A percentile compares a stretch with the other conserved stretches of the same genome.
Conservation (phyloP, 2,329 filamentous ascomycete species). For the Penicillium sp. region DNA sequence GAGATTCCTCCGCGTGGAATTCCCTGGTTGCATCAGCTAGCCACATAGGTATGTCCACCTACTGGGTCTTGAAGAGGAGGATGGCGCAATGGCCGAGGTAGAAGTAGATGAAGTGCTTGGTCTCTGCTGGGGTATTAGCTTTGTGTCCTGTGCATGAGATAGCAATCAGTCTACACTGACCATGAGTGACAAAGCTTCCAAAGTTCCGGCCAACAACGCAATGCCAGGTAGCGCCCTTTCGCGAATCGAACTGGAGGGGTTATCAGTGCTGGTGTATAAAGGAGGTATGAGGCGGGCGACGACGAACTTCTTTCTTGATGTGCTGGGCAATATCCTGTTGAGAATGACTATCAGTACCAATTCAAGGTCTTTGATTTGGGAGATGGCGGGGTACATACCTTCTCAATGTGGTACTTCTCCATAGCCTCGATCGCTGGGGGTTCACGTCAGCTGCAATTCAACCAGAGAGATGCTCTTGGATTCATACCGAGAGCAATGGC, state of each 20-base stretch:
- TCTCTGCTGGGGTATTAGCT: slow-evolving; percentile 63
- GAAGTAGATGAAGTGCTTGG: slow-evolving; percentile 99
- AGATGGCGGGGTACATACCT: slow-evolving; percentile 50
- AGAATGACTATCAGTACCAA: slow-evolving; percentile 18
- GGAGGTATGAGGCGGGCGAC: slow-evolving; percentile 10
- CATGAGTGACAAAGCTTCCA: slow-evolving; percentile 97
- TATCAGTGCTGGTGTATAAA: slow-evolving; percentile 24
- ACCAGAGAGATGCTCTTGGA: not conserved
- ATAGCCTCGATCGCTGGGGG: slow-evolving; percentile 67
- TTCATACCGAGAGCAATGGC: slow-evolving; percentile 89
- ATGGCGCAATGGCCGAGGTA: slow-evolving; percentile 99
- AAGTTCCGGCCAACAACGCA: slow-evolving; percentile 99
- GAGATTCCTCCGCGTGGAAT: not conserved
- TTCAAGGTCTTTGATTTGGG: not conserved
- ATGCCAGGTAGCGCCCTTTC: slow-evolving; percentile 98
- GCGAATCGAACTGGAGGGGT: slow-evolving; percentile 77
- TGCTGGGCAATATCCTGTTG: slow-evolving; percentile 89
- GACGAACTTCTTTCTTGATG: slow-evolving; percentile 84
- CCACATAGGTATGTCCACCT: slow-evolving; percentile 12
- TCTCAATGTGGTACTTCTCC: slow-evolving; percentile 71
- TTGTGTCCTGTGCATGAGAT: not conserved
- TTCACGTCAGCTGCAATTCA: slow-evolving; percentile 31
- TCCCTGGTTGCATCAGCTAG: not conserved
- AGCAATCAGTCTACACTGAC: slow-evolving; percentile 54
- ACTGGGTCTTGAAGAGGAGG: slow-evolving; percentile 98